These are phyloP conservation scores for Cornus kousa DNA, from an alignment of 148 eudicot genomes.

Conservation along the genomic window DNA sequence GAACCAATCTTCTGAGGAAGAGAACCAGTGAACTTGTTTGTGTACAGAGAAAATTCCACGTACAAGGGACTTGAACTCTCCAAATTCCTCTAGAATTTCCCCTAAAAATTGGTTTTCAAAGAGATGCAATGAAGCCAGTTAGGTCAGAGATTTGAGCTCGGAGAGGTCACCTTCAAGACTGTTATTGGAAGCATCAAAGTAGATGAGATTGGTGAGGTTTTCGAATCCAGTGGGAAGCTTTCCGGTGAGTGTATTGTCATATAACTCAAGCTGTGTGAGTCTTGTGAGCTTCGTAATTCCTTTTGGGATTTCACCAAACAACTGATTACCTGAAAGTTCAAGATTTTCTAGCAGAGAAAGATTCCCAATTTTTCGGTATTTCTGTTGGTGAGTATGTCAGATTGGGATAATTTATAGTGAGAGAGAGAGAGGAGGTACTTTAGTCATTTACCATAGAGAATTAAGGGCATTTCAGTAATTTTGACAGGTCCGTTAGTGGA, in stretches of 20 bases:
- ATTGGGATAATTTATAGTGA: too few species aligned
- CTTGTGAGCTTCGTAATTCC: conserved; percentile 27
- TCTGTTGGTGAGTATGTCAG: too few species aligned
- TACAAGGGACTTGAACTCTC: conserved; percentile 31
- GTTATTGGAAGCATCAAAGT: conserved; percentile 32
- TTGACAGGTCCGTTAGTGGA: too few species aligned
- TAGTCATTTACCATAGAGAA: too few species aligned
- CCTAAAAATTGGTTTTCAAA: conserved; percentile 40
- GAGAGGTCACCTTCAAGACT: conserved; percentile 40
- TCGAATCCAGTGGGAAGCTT: conserved; percentile 32
- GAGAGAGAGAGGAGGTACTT: too few species aligned
- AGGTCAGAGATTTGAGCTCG: conserved; percentile 22
- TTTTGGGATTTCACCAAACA: conserved; percentile 30
- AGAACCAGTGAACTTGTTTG: conserved; percentile 26
- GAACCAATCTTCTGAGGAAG: conserved; percentile 39
- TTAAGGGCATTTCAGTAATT: too few species aligned
- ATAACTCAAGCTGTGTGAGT: conserved; percentile 39
- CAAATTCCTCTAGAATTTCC: conserved; percentile 33
- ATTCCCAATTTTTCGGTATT: conserved; percentile 36
- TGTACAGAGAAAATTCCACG: conserved; percentile 28
- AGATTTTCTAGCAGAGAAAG: conserved; percentile 34
- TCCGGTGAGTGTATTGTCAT: conserved; percentile 23
- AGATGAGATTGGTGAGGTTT: conserved; percentile 28
- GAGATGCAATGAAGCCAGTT: conserved; percentile 30
- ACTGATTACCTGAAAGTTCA: conserved; percentile 25